Percentiles rank a stretch among this genome's conserved stretches.
These are phyloP conservation scores for Verruconis gallopava DNA, from an alignment of 2,329 filamentous ascomycete genomes.

Conservation along the genomic window DNA sequence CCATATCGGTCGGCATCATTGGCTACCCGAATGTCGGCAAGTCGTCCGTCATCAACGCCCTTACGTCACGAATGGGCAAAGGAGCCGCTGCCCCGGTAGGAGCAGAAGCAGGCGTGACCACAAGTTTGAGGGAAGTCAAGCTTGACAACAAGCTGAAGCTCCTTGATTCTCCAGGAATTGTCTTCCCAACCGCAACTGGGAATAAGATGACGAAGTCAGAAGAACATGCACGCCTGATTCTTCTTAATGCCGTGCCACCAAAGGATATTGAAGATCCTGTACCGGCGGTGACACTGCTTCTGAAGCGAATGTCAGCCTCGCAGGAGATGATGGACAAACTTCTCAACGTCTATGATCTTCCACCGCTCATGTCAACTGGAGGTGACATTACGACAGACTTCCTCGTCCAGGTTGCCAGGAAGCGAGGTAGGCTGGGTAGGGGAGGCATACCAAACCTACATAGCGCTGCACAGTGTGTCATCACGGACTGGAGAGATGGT, in stretches of 20 bases:
- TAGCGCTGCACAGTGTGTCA: constrained; percentile 79
- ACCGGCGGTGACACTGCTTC: constrained; percentile 72
- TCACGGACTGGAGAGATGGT: constrained; percentile 94
- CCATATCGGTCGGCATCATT: constrained; percentile 83
- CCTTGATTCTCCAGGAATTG: constrained; percentile 86
- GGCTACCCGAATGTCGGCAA: constrained; percentile 95
- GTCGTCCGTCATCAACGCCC: constrained; percentile 89
- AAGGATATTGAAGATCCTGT: constrained; percentile 90
- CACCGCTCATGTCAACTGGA: constrained; percentile 54
- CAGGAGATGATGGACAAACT: constrained; percentile 66
- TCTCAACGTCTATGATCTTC: constrained; percentile 70
- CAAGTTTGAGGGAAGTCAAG: constrained; percentile 77
- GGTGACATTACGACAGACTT: constrained; percentile 81
- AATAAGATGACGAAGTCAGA: constrained; percentile 45
- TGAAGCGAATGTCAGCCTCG: constrained; percentile 64
- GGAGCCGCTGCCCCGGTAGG: constrained; percentile 61
- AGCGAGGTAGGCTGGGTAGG: constrained; percentile 75
- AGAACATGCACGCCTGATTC: constrained; percentile 66
- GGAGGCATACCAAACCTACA: constrained; percentile 83
- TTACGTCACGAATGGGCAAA: constrained; percentile 63
- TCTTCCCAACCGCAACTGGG: constrained; percentile 57
- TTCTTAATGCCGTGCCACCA: constrained; percentile 83
- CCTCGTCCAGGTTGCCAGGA: constrained; percentile 85
- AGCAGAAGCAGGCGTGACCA: constrained; percentile 86
- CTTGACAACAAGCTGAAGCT: constrained; percentile 89